These are phyloP conservation scores for Malus hybrid DNA, from an alignment of 331 rosid species.

Conservation along the genomic window DNA sequence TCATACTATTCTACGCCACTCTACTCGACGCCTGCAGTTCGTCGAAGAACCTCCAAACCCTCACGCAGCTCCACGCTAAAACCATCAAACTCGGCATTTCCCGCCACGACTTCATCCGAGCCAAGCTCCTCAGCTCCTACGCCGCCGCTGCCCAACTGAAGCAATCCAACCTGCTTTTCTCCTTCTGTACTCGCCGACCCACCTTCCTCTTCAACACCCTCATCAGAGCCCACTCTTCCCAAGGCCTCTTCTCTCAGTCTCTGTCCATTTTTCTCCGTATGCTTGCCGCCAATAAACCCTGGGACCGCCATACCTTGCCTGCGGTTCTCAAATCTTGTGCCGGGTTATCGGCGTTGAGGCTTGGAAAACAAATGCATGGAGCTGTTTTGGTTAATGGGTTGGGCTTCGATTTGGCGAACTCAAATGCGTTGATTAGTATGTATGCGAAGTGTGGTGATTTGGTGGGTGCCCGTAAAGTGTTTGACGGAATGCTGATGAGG, in stretches of 20 bases:
- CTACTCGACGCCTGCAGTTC: constrained; percentile 39
- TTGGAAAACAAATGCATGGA: constrained; percentile 57
- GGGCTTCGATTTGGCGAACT: constrained; percentile 42
- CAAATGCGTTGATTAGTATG: constrained; percentile 53
- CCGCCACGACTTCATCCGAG: constrained; percentile 41
- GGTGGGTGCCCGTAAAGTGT: constrained; percentile 36
- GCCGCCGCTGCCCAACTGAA: constrained; percentile 49
- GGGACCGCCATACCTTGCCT: constrained; percentile 46
- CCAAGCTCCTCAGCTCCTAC: constrained; percentile 49
- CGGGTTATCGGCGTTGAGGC: constrained; percentile 29
- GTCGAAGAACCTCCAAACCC: constrained; percentile 28
- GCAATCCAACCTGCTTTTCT: constrained; percentile 43
- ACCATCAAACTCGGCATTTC: constrained; percentile 36
- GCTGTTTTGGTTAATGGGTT: constrained; percentile 47
- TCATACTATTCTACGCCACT: constrained; percentile 28
- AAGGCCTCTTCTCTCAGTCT: constrained; percentile 36
- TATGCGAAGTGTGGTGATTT: constrained; percentile 46
- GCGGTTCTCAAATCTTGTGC: constrained; percentile 56
- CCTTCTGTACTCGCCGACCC: constrained; percentile 48
- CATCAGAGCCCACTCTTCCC: constrained; percentile 50
- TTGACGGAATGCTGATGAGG: constrained; percentile 41
- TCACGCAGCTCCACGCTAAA: constrained; percentile 42
- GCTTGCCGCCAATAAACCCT: constrained; percentile 23
- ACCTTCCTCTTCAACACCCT: constrained; percentile 61
- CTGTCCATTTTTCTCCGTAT: constrained; percentile 42